Conservation (phyloP, 345 rosid genomes). For the Gossypium ekmanianum region DNA sequence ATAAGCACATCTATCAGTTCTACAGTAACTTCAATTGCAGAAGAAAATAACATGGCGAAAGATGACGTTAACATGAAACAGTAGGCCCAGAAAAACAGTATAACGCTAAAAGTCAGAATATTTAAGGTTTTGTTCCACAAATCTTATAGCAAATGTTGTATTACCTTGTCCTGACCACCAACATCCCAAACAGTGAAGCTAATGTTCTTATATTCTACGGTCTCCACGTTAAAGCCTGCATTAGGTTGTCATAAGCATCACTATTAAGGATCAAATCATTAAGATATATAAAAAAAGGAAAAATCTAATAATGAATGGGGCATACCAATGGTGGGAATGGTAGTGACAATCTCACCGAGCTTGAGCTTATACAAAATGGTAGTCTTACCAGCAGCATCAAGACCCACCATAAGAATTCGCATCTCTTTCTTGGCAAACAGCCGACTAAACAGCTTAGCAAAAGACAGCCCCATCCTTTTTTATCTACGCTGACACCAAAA, state of each 20-base stretch:
- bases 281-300: not conserved
- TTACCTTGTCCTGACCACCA: conserved; percentile 77
- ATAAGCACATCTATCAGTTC: not conserved
- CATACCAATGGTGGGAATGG: conserved; percentile 73
- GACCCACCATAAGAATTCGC: conserved; percentile 81
- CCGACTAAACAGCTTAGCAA: conserved; percentile 59
- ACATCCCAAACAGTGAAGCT: conserved; percentile 83
- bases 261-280: not conserved
- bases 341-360: conserved; percentile 70
- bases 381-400: conserved; percentile 87
- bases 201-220: conserved; percentile 75
- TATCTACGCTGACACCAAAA: conserved; percentile 14
- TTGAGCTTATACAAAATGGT: conserved; percentile 69
- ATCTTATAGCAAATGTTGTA: not conserved
- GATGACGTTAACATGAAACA: not conserved
- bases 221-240: conserved; percentile 70
- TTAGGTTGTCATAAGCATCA: not conserved
- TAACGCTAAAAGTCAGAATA: not conserved
- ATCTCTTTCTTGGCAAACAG: conserved; percentile 73
- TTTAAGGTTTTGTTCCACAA: not conserved
- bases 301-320: not conserved
- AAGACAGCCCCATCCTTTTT: conserved; percentile 57
- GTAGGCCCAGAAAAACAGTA: not conserved
- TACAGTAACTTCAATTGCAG: no score
- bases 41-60: not conserved